A percentile compares a stretch with the other conserved stretches of the same genome.
phyloP scores from a whole-genome alignment of 116 monocot species.

The Thalassia testudinum region DNA sequence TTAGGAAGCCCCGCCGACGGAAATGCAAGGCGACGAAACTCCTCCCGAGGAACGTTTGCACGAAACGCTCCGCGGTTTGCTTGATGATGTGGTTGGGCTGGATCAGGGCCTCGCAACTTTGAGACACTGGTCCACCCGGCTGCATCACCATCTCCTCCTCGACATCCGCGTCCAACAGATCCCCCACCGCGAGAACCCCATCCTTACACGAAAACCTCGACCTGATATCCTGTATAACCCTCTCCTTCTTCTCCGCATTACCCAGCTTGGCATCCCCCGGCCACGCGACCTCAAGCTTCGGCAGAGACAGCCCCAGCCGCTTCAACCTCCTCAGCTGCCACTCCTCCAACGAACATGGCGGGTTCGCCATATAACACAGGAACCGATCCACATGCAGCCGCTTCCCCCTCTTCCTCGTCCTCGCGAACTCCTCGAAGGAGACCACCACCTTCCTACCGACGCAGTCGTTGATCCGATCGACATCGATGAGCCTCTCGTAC shows the following conservation, averaged over 20 bases:
- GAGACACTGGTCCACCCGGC: constrained; percentile 76
- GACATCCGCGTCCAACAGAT: constrained; percentile 87
- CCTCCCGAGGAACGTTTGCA: constrained; percentile 92
- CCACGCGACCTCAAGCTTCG: constrained; percentile 68
- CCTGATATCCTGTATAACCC: constrained; percentile 45
- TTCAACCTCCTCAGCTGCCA: constrained; percentile 75
- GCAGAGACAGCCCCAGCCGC: constrained; percentile 42
- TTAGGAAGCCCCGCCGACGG: constrained; percentile 81
- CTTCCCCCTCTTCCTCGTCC: constrained; percentile 42
- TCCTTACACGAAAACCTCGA: constrained; percentile 54
- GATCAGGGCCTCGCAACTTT: constrained; percentile 61
- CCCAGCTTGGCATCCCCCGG: constrained; percentile 20
- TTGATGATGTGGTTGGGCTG: constrained; percentile 57
- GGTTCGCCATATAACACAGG: constrained; percentile 68
- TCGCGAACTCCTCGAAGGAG: constrained; percentile 59
- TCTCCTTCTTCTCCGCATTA: constrained; percentile 56
- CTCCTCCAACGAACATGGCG: constrained; percentile 78
- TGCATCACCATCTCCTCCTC: constrained; percentile 91
- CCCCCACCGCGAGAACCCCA: constrained; percentile 84
- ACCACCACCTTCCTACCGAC: constrained; percentile 76
- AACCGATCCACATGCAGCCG: constrained; percentile 68
- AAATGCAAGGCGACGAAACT: constrained; percentile 89
- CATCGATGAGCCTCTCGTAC: constrained; percentile 63
- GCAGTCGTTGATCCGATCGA: constrained; percentile 72
- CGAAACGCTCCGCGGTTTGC: constrained; percentile 85